Evolutionary conservation across 805 yeast species (phyloP).

Genomic region (Danielia oregonensis): DNA sequence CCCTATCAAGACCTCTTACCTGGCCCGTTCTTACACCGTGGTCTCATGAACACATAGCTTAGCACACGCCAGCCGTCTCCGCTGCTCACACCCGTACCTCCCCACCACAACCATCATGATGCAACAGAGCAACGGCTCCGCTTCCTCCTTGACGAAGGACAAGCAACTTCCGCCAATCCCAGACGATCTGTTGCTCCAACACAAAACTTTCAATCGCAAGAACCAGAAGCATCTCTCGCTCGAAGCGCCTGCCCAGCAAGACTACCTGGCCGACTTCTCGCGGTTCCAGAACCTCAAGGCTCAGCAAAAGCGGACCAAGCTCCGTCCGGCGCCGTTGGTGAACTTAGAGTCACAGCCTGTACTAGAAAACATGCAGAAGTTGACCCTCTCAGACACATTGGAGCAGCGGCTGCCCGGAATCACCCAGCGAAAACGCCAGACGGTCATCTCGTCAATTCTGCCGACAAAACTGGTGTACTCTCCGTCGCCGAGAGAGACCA

Average conservation of each 20-base stretch:
- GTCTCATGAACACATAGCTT: no score
- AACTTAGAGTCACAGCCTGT: constrained; percentile 13
- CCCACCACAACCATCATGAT: constrained; percentile 1
- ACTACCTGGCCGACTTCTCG: constrained; percentile 4
- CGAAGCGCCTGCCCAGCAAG: constrained; percentile 2
- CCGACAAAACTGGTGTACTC: constrained; percentile 29
- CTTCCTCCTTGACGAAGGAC: constrained; percentile 23
- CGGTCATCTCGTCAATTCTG: constrained; percentile 40
- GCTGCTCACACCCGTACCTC: constrained; percentile 1
- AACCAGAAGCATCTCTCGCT: constrained; percentile 34
- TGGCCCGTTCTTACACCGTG: no score
- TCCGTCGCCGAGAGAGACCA: constrained; percentile 6
- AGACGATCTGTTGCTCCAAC: constrained; percentile 23
- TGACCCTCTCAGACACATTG: no score
- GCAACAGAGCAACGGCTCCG: constrained; percentile 1
- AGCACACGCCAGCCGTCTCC: no score
- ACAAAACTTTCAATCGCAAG: constrained; percentile 37
- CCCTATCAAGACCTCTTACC: no score
- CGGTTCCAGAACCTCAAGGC: constrained; percentile 12
- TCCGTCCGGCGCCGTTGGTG: constrained; percentile 31
- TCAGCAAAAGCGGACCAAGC: constrained; percentile 18
- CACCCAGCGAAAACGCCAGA: constrained; percentile 29
- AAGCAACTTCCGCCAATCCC: constrained; percentile 41
- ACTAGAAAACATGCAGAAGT: no score
- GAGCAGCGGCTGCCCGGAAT: constrained; percentile 3